Conservation (phyloP, 305 asterid species). For the Ajuga reptans region DNA sequence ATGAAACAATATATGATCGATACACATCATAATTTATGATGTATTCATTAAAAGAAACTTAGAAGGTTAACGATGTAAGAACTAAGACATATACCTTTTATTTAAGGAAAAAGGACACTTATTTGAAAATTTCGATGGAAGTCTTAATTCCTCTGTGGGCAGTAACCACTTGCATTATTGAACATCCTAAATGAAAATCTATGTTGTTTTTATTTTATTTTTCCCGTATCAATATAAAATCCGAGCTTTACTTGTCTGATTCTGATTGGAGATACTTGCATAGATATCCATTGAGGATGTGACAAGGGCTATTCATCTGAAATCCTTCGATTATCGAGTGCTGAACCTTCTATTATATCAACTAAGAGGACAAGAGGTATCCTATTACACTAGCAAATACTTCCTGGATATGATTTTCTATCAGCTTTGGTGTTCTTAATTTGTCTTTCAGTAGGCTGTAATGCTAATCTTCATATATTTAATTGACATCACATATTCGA, state of each 20-base stretch:
- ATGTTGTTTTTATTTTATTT: not conserved
- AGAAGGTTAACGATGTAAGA: no score
- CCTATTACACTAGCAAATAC: not conserved
- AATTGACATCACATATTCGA: not conserved
- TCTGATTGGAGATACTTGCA: conserved; percentile 24
- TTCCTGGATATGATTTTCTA: not conserved
- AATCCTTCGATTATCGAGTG: conserved; percentile 87
- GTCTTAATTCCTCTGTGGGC: no score
- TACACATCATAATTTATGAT: no score
- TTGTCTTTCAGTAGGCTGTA: not conserved
- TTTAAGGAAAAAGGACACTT: not conserved
- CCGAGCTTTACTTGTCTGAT: conserved; percentile 15
- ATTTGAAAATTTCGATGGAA: not conserved
- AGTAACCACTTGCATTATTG: no score
- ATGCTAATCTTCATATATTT: not conserved
- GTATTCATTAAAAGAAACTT: no score
- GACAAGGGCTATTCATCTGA: conserved; percentile 65
- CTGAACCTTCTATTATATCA: conserved; percentile 78
- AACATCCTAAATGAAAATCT: not conserved
- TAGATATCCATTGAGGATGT: conserved; percentile 73
- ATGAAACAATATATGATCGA: no score
- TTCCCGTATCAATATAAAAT: not conserved
- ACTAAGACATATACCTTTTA: no score
- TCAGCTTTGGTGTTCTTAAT: not conserved
- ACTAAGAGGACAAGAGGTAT: conserved; percentile 66